phyloP scores from a whole-genome alignment of 345 rosid genomes.

The Raphanus raphanistrum region DNA sequence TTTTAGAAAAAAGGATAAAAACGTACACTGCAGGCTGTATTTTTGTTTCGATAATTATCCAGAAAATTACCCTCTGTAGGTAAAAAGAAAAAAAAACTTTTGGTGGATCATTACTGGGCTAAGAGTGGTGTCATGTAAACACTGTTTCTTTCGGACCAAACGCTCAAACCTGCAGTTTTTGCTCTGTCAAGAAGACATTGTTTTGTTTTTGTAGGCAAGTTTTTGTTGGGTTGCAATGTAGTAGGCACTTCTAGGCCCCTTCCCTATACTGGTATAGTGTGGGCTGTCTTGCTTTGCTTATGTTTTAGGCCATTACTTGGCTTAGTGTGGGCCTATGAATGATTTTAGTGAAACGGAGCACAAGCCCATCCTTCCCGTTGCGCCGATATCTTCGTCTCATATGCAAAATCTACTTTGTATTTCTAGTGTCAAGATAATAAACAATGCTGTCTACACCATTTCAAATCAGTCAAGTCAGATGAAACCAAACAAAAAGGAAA shows the following conservation, averaged over 20 bases:
- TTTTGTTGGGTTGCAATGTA: neutral
- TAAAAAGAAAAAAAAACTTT: neutral
- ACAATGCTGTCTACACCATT: neutral
- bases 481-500: neutral
- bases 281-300: neutral
- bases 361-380: neutral
- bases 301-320: neutral
- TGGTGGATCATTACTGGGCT: neutral
- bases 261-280: neutral
- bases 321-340: neutral
- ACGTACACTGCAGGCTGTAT: neutral
- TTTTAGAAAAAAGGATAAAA: neutral
- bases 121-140: neutral
- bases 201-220: neutral
- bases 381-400: neutral
- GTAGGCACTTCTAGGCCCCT: too few relatives aligned
- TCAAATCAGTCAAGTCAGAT: neutral
- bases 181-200: neutral
- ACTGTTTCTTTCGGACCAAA: neutral
- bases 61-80: neutral
- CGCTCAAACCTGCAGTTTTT: neutral
- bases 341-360: neutral
- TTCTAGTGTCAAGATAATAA: neutral
- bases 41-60: neutral
- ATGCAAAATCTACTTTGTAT: neutral